Evolutionary conservation across 2,329 filamentous ascomycete species (phyloP).

Genomic region (Parafenestella ontariensis): DNA sequence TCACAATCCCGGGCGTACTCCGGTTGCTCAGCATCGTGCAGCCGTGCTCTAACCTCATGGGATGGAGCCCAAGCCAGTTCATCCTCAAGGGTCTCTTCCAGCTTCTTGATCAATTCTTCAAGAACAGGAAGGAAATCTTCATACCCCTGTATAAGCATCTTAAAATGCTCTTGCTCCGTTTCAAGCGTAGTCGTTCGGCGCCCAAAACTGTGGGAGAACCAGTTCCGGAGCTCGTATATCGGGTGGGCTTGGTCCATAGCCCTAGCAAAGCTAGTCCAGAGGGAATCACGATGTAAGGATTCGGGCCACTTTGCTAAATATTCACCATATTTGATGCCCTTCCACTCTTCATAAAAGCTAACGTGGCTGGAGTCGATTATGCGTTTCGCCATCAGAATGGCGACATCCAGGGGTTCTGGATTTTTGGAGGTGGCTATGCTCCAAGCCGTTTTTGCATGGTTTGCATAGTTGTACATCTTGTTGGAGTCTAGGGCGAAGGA

Average conservation of each 20-base stretch:
- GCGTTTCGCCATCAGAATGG: background rate
- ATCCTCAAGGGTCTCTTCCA: background rate
- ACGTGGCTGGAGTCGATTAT: background rate
- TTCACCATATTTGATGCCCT: conserved; percentile 1
- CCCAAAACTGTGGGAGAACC: conserved; percentile 1
- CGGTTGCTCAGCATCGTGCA: background rate
- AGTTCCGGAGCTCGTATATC: conserved; percentile 5
- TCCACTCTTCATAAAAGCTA: background rate
- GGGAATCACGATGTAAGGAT: background rate
- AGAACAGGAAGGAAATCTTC: background rate
- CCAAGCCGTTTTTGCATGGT: background rate
- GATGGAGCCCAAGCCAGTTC: background rate
- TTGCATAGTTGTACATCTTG: background rate
- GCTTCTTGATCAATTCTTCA: background rate
- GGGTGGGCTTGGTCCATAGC: background rate
- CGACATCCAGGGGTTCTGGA: background rate
- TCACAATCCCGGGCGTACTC: background rate
- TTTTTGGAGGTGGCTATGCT: background rate
- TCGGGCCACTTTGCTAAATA: background rate
- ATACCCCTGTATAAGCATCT: background rate
- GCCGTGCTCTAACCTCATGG: too few relatives aligned
- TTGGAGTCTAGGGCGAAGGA: background rate
- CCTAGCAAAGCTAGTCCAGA: background rate
- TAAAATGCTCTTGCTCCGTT: background rate
- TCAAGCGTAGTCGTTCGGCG: background rate